A percentile compares a stretch with the other conserved stretches of the same genome.
Conservation (phyloP, 2,329 filamentous ascomycete genomes). For the Colletotrichum phormii region DNA sequence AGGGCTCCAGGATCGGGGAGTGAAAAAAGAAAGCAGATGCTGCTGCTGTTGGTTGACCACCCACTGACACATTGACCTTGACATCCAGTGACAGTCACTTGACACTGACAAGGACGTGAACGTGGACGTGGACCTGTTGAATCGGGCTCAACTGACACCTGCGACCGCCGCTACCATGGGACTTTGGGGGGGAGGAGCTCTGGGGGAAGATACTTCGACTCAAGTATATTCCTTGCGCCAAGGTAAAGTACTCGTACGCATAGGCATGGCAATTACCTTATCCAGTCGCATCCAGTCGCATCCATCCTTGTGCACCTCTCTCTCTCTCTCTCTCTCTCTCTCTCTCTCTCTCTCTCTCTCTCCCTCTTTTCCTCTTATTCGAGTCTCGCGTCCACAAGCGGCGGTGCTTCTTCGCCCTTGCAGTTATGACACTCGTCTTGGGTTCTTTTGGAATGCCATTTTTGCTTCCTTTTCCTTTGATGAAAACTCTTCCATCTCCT, state of each 20-base stretch:
- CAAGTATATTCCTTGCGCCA: not conserved
- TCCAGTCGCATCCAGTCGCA: conserved; percentile 14
- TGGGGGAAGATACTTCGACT: not conserved
- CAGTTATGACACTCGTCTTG: not conserved
- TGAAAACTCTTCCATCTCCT: not conserved
- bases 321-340: no score
- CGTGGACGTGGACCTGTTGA: no score
- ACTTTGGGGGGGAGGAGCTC: not conserved
- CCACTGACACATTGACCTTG: not conserved
- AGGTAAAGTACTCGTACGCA: not conserved
- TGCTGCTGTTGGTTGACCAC: not conserved
- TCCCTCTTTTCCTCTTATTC: not conserved
- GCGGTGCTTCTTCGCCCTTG: not conserved
- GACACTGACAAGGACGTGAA: not conserved
- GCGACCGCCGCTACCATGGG: conserved; percentile 10
- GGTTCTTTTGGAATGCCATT: not conserved
- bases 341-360: no score
- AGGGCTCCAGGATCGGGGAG: not conserved
- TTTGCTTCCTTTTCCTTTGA: not conserved
- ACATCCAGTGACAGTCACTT: not conserved
- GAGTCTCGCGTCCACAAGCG: not conserved
- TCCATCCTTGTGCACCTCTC: not conserved
- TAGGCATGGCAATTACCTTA: not conserved
- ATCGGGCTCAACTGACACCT: conserved; percentile 7
- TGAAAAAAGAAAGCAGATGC: not conserved